Evolutionary conservation across 805 yeast species (phyloP).

Genomic region (Pichia rugopelliculosa): DNA sequence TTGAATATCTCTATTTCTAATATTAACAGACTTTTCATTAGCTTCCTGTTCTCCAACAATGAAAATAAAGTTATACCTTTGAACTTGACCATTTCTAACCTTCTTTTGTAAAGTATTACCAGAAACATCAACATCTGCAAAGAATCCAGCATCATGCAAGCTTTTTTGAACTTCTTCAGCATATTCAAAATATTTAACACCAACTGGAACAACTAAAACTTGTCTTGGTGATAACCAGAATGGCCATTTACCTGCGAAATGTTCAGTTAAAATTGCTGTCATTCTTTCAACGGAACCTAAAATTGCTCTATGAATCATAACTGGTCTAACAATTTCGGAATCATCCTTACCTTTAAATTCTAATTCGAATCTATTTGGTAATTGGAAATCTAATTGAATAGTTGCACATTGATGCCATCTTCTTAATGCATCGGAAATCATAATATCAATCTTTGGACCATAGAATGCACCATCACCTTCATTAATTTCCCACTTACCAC

Average conservation of each 20-base stretch:
- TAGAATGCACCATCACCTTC: constrained; percentile 97
- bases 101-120: constrained; percentile 98
- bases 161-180: constrained; percentile 73
- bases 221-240: constrained; percentile 99
- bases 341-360: constrained; percentile 72
- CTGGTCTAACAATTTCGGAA: constrained; percentile 70
- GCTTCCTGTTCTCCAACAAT: constrained; percentile 96
- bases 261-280: constrained; percentile 98
- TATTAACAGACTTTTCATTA: constrained; percentile 71
- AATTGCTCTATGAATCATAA: constrained; percentile 98
- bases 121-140: constrained; percentile 84
- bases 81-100: constrained; percentile 92
- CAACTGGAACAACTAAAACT: constrained; percentile 92
- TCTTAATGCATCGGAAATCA: constrained; percentile 86
- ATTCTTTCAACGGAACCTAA: constrained; percentile 98
- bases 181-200: constrained; percentile 84
- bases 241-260: constrained; percentile 99
- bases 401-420: constrained; percentile 99
- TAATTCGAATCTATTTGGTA: constrained; percentile 88
- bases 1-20: constrained; percentile 92
- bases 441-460: constrained; percentile 94
- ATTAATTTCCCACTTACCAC: constrained; percentile 89
- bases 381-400: constrained; percentile 96
- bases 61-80: constrained; percentile 91
- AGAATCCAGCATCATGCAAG: constrained; percentile 69